phyloP scores from a whole-genome alignment of 2,329 filamentous ascomycete species.

The Helotiales sp. region DNA sequence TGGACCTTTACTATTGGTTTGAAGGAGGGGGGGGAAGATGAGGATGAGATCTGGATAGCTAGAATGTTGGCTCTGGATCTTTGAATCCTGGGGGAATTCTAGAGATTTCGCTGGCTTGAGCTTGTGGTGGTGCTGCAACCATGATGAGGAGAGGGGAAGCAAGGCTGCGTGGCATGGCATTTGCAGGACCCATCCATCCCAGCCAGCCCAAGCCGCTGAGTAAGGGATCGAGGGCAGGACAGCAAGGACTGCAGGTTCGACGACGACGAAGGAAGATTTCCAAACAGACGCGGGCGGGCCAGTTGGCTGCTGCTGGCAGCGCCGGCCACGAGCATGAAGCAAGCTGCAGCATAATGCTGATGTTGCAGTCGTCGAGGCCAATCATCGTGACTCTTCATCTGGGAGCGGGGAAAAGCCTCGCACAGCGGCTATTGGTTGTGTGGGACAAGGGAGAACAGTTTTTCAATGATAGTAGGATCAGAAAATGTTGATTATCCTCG shows the following conservation, averaged over 20 bases:
- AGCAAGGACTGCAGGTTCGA: constrained; percentile 21
- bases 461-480: constrained; percentile 21
- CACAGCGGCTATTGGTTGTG: constrained; percentile 34
- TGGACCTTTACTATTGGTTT: constrained; percentile 18
- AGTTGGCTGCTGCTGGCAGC: constrained; percentile 22
- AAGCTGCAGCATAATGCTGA: constrained; percentile 35
- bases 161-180: constrained; percentile 24
- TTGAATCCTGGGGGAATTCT: constrained; percentile 3
- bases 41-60: background rate
- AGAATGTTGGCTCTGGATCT: background rate
- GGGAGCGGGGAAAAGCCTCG: constrained; percentile 34
- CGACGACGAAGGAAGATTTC: no score
- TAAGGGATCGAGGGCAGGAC: constrained; percentile 13
- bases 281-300: constrained; percentile 12
- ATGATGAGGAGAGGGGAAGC: constrained; percentile 13
- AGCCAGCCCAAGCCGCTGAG: constrained; percentile 5
- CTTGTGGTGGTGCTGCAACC: constrained; percentile 19
- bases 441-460: constrained; percentile 32
- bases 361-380: constrained; percentile 32
- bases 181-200: constrained; percentile 9
- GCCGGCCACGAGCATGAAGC: constrained; percentile 30
- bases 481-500: constrained; percentile 23
- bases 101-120: constrained; percentile 23
- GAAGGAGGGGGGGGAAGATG: constrained; percentile 1
- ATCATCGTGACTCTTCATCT: constrained; percentile 28